Conservation (phyloP, 2,329 filamentous ascomycete genomes). For the Fusarium pseudocircinatum region DNA sequence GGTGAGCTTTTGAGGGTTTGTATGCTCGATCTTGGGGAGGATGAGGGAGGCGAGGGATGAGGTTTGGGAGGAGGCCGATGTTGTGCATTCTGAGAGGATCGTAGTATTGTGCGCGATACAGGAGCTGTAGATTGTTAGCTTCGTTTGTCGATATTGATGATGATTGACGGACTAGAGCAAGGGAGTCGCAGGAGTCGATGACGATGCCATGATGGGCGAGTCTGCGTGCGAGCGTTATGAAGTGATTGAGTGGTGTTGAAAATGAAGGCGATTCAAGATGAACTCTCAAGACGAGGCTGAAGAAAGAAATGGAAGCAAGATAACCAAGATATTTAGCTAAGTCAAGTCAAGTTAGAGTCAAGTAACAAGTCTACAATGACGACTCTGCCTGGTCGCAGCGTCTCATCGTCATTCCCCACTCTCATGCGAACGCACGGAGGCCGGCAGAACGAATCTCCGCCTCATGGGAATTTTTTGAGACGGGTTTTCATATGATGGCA, state of each 20-base stretch:
- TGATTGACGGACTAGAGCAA: conserved; percentile 73
- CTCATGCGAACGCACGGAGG: neutral
- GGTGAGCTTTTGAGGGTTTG: conserved; percentile 84
- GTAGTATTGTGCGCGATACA: conserved; percentile 95
- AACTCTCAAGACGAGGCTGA: neutral
- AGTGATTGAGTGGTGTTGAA: neutral
- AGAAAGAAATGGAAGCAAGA: neutral
- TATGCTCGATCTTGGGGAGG: conserved; percentile 92
- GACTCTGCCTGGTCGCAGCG: conserved; percentile 11
- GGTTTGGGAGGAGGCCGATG: conserved; percentile 82
- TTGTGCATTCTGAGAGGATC: conserved; percentile 92
- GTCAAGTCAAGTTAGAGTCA: neutral
- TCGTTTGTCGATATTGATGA: neutral
- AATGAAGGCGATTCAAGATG: neutral
- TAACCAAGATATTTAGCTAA: neutral
- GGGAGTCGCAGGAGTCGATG: conserved; percentile 72
- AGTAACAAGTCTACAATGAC: conserved; percentile 35
- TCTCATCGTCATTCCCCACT: conserved; percentile 42
- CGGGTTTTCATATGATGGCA: conserved; percentile 23
- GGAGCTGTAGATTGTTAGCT: conserved; percentile 63
- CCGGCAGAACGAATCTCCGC: conserved; percentile 37
- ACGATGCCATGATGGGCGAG: conserved; percentile 70
- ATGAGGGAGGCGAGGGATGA: conserved; percentile 91
- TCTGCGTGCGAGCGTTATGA: neutral
- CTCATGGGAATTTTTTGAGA: conserved; percentile 37